Evolutionary conservation across 2,329 filamentous ascomycete genomes (phyloP).

Genomic region (Scedosporium minutisporum): DNA sequence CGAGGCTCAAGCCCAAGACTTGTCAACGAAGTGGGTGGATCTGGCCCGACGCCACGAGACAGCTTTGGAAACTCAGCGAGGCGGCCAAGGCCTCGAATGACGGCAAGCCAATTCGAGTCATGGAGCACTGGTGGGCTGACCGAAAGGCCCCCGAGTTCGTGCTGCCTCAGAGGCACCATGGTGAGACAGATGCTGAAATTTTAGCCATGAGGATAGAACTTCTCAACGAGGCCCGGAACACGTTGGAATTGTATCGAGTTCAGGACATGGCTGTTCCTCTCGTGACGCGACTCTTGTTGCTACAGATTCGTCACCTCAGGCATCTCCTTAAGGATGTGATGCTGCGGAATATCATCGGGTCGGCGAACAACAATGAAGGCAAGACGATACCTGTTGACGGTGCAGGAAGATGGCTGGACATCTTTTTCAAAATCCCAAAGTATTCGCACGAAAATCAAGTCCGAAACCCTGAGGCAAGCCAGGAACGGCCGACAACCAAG

Average conservation of each 20-base stretch:
- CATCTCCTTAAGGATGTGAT: not conserved
- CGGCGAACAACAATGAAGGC: not conserved
- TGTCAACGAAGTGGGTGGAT: not conserved
- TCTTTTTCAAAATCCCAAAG: not conserved
- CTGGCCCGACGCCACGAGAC: not conserved
- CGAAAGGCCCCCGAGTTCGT: not conserved
- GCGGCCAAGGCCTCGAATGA: not conserved
- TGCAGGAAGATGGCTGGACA: not conserved
- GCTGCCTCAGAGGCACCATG: not conserved
- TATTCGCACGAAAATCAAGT: not conserved
- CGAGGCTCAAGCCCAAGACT: not conserved
- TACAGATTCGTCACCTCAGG: not conserved
- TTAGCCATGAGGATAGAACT: not conserved
- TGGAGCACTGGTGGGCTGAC: constrained; percentile 4
- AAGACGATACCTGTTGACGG: not conserved
- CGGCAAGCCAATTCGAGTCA: not conserved
- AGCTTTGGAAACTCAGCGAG: not conserved
- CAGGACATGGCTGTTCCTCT: not conserved
- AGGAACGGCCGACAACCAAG: not conserved
- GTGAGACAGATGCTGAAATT: not conserved
- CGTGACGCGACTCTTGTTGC: not conserved
- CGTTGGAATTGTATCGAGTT: not conserved
- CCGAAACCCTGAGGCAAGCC: not conserved
- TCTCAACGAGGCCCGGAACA: not conserved
- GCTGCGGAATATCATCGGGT: not conserved